A percentile compares a stretch with the other conserved stretches of the same genome.
Conservation (phyloP, 2,329 filamentous ascomycete genomes). For the Cryphonectria parasitica region DNA sequence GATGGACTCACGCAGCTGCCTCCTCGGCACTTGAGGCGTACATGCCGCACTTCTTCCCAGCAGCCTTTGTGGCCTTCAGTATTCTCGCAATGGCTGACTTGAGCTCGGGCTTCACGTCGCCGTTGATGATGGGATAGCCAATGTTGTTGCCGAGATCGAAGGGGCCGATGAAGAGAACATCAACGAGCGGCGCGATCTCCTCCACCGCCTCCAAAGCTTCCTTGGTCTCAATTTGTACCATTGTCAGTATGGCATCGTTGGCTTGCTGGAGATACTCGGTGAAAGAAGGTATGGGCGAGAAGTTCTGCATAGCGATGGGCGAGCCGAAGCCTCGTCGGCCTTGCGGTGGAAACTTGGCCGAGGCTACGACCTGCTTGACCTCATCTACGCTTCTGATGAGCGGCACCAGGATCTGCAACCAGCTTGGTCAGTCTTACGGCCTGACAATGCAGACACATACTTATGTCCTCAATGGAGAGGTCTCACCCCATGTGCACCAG, state of each 20-base stretch:
- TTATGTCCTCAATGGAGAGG: not conserved
- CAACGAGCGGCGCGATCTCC: slow-evolving; percentile 65
- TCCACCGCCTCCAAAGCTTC: slow-evolving; percentile 65
- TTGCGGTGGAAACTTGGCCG: slow-evolving; percentile 60
- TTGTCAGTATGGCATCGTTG: slow-evolving; percentile 61
- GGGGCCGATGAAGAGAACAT: slow-evolving; percentile 68
- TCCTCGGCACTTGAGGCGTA: slow-evolving; percentile 61
- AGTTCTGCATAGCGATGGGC: slow-evolving; percentile 56
- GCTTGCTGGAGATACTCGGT: slow-evolving; percentile 61
- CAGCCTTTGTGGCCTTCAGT: slow-evolving; percentile 58
- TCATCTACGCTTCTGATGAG: slow-evolving; percentile 59
- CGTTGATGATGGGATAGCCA: slow-evolving; percentile 60
- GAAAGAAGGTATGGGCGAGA: slow-evolving; percentile 50
- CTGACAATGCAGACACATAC: not conserved
- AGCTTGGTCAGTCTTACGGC: slow-evolving; percentile 10
- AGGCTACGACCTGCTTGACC: slow-evolving; percentile 52
- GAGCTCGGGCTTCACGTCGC: slow-evolving; percentile 61
- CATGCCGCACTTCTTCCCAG: slow-evolving; percentile 69
- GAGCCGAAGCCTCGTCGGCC: slow-evolving; percentile 60
- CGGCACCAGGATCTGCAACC: slow-evolving; percentile 52
- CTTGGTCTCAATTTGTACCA: slow-evolving; percentile 70
- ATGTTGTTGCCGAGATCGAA: slow-evolving; percentile 70
- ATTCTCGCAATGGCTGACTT: slow-evolving; percentile 62
- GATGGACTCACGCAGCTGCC: slow-evolving; percentile 43
- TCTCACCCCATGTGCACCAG: slow-evolving; percentile 59